phyloP scores from a whole-genome alignment of 208 protist species.

The Leishmania guyanensis region DNA sequence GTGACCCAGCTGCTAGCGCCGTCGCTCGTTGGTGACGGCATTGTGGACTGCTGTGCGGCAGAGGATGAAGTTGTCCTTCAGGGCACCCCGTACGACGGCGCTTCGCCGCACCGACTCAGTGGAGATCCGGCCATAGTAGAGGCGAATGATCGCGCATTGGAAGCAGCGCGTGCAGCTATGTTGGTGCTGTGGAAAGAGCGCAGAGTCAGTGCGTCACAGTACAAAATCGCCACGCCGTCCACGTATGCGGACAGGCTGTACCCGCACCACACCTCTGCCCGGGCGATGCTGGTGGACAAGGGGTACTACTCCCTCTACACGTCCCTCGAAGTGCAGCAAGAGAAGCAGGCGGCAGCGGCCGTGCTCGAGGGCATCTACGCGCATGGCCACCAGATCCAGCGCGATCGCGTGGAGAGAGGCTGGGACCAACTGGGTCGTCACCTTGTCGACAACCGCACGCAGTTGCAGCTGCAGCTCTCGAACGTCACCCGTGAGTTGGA shows the following conservation, averaged over 20 bases:
- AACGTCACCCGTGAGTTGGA: slow-evolving; percentile 32
- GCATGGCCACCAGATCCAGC: slow-evolving; percentile 42
- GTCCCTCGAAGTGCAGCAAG: slow-evolving; percentile 34
- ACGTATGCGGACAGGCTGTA: slow-evolving; percentile 34
- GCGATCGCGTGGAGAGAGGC: slow-evolving; percentile 42
- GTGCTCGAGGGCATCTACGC: slow-evolving; percentile 34
- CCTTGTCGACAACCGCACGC: slow-evolving; percentile 35
- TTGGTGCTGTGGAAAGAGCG: slow-evolving; percentile 13
- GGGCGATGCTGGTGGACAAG: slow-evolving; percentile 58
- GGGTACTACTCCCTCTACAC: slow-evolving; percentile 57
- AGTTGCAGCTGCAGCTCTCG: slow-evolving; percentile 25
- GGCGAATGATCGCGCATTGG: background rate
- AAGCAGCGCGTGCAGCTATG: slow-evolving; percentile 6
- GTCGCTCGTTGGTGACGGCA: slow-evolving; percentile 63
- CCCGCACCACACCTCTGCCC: slow-evolving; percentile 45
- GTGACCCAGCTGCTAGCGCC: slow-evolving; percentile 55
- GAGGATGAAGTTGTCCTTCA: slow-evolving; percentile 51
- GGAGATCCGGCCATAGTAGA: background rate
- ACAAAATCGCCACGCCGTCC: background rate
- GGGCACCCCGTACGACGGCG: slow-evolving; percentile 8
- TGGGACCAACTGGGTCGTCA: slow-evolving; percentile 60
- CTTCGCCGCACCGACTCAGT: background rate
- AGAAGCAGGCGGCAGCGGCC: slow-evolving; percentile 26
- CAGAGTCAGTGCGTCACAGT: slow-evolving; percentile 4
- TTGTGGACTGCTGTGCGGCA: slow-evolving; percentile 78